These are phyloP conservation scores for Ceratobasidium sp. DNA, from an alignment of 1,284 basidiomycete genomes.

Conservation along the genomic window DNA sequence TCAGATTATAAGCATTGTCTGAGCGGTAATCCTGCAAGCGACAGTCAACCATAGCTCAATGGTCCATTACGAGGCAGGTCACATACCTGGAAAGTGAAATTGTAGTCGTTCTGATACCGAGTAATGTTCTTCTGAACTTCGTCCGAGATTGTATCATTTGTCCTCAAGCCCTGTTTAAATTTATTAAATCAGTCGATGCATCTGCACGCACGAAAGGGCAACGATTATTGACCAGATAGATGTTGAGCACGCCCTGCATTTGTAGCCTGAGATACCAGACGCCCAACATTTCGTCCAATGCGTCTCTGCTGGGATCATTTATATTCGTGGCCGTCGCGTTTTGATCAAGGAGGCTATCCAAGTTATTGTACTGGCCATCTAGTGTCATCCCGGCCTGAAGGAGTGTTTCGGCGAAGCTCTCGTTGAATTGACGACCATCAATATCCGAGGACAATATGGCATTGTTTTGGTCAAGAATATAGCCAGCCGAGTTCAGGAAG, in stretches of 20 bases:
- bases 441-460: neutral
- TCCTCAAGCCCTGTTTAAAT: slow-evolving; percentile 3
- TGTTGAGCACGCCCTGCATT: neutral
- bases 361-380: neutral
- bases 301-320: neutral
- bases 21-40: neutral
- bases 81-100: neutral
- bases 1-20: neutral
- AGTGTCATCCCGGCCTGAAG: slow-evolving; percentile 6
- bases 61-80: neutral
- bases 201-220: neutral
- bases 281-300: neutral
- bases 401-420: neutral
- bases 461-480: neutral
- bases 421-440: neutral
- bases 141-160: slow-evolving; percentile 7
- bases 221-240: neutral
- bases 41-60: neutral
- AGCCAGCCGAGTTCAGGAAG: neutral
- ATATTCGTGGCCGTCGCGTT: neutral
- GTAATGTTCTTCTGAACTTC: neutral
- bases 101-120: neutral
- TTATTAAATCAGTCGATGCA: too few relatives aligned
- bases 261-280: neutral
- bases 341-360: neutral